A percentile compares a stretch with the other conserved stretches of the same genome.
phyloP scores from a whole-genome alignment of 208 protist genomes.

The Novymonas esmeraldas region DNA sequence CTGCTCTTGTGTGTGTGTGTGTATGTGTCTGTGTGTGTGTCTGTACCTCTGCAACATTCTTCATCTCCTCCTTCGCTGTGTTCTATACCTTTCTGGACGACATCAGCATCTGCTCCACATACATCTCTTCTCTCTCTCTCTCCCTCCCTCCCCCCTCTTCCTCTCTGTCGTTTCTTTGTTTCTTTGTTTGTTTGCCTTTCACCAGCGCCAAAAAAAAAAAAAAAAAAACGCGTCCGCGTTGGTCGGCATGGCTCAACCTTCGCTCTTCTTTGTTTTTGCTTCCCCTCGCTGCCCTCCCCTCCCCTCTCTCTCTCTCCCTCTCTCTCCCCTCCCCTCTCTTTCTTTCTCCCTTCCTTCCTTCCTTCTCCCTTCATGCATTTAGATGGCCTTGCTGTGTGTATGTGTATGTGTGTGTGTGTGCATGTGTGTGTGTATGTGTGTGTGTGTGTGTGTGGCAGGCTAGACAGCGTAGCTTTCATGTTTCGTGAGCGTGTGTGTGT shows the following conservation, averaged over 20 bases:
- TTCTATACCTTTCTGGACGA: too few species aligned
- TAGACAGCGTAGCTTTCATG: too few species aligned
- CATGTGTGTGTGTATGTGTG: neutral
- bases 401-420: neutral
- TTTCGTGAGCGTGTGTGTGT: too few species aligned
- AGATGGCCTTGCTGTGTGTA: neutral
- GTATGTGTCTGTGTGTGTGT: too few species aligned
- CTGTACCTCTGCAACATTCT: too few species aligned
- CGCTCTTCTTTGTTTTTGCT: too few species aligned
- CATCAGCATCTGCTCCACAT: neutral
- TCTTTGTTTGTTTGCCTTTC: neutral
- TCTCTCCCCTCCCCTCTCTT: neutral
- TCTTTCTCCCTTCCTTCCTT: neutral
- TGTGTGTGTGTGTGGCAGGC: too few species aligned
- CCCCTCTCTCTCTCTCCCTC: neutral
- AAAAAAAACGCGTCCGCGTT: neutral
- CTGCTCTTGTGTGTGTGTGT: too few species aligned
- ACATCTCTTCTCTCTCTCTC: neutral
- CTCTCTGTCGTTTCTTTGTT: neutral
- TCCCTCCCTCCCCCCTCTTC: neutral
- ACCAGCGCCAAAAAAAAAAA: neutral
- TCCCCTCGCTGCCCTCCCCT: neutral
- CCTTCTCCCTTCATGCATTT: slow-evolving; percentile 1
- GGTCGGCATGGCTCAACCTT: neutral
- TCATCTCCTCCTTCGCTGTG: too few species aligned